These are phyloP conservation scores for Diplogelasinospora grovesii DNA, from an alignment of 495 filamentous ascomycete species.

Conservation along the genomic window DNA sequence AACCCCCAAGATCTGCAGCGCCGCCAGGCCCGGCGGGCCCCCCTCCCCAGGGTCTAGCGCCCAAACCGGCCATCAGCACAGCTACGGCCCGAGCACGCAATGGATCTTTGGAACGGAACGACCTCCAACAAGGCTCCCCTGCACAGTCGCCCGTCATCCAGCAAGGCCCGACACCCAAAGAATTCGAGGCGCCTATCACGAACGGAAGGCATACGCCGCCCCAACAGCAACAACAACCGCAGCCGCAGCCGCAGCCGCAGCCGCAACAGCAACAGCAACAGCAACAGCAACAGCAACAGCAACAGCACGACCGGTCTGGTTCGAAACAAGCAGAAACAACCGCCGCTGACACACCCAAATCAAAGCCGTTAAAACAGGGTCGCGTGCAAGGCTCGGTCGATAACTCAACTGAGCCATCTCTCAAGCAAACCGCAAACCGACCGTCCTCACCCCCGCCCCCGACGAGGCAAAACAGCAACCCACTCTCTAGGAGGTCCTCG, in stretches of 20 bases:
- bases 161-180: slow-evolving; percentile 37
- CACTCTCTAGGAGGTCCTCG: slow-evolving; percentile 41
- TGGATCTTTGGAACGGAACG: slow-evolving; percentile 34
- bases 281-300: no score
- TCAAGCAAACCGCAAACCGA: slow-evolving; percentile 36
- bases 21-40: slow-evolving; percentile 72
- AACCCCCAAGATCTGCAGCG: slow-evolving; percentile 65
- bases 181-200: slow-evolving; percentile 36
- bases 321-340: slow-evolving; percentile 25
- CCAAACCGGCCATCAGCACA: slow-evolving; percentile 49
- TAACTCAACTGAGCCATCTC: slow-evolving; percentile 38
- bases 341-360: slow-evolving; percentile 23
- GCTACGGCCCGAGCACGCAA: slow-evolving; percentile 28
- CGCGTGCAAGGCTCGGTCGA: slow-evolving; percentile 46
- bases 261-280: no score
- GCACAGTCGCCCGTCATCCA: slow-evolving; percentile 49
- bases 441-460: slow-evolving; percentile 48
- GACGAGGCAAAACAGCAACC: slow-evolving; percentile 44
- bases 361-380: slow-evolving; percentile 25
- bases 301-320: slow-evolving; percentile 18
- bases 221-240: no score
- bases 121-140: slow-evolving; percentile 29
- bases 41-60: slow-evolving; percentile 79
- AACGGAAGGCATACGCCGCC: slow-evolving; percentile 62
- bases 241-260: no score